Percentiles rank a stretch among this genome's conserved stretches.
These are phyloP conservation scores for Takakia lepidozioides DNA, from an alignment of 225 moss, liverwort and hornwort genomes.

Conservation along the genomic window DNA sequence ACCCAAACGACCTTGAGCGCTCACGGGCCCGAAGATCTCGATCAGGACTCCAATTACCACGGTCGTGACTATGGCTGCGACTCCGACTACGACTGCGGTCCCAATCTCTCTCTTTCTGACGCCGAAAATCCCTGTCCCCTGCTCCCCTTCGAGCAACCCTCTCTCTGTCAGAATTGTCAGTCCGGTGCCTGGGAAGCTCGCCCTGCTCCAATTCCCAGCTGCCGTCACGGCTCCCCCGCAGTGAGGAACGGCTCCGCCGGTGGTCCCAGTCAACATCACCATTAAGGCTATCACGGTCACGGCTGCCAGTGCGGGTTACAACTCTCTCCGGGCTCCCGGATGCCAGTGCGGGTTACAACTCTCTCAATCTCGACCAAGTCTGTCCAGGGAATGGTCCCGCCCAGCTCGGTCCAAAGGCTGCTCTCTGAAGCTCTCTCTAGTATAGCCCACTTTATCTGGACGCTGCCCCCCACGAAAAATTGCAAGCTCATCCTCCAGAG, in stretches of 20 bases:
- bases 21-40: constrained; percentile 63
- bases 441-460: constrained; percentile 65
- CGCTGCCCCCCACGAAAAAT: constrained; percentile 65
- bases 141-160: constrained; percentile 70
- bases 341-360: constrained; percentile 30
- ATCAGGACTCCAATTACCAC: constrained; percentile 81
- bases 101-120: constrained; percentile 60
- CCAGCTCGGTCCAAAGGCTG: constrained; percentile 41
- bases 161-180: constrained; percentile 63
- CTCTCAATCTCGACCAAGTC: constrained; percentile 33
- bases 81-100: constrained; percentile 85
- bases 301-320: constrained; percentile 47
- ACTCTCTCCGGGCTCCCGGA: constrained; percentile 30
- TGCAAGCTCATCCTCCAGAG: constrained; percentile 80
- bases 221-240: constrained; percentile 64
- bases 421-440: constrained; percentile 48
- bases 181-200: constrained; percentile 58
- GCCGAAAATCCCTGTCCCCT: constrained; percentile 46
- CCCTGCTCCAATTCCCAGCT: constrained; percentile 67
- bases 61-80: constrained; percentile 70
- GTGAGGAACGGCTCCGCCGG: constrained; percentile 40
- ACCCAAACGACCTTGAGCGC: constrained; percentile 63
- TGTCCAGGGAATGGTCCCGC: constrained; percentile 41
- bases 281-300: constrained; percentile 68
- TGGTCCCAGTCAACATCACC: constrained; percentile 71